These are phyloP conservation scores for Cucurbitaria berberidis DNA, from an alignment of 2,329 filamentous ascomycete species.

Conservation along the genomic window DNA sequence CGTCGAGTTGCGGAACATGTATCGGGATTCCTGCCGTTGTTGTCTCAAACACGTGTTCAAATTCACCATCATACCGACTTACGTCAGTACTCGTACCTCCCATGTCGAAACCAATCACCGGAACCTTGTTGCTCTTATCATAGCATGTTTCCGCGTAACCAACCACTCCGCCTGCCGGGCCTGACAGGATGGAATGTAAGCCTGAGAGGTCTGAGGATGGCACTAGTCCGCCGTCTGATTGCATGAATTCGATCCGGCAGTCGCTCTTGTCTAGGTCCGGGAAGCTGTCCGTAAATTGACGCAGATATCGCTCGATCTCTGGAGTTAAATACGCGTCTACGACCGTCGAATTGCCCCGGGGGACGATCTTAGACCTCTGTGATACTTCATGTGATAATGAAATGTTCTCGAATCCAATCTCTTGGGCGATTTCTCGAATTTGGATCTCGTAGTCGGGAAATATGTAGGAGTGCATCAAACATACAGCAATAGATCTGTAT, in stretches of 20 bases:
- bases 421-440: slow-evolving; percentile 73
- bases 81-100: slow-evolving; percentile 89
- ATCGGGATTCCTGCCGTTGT: slow-evolving; percentile 90
- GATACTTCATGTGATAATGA: slow-evolving; percentile 77
- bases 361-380: slow-evolving; percentile 81
- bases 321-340: slow-evolving; percentile 78
- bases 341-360: slow-evolving; percentile 73
- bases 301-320: slow-evolving; percentile 73
- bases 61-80: slow-evolving; percentile 78
- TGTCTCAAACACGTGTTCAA: slow-evolving; percentile 90
- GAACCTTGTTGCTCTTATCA: slow-evolving; percentile 75
- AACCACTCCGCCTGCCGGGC: slow-evolving; percentile 84
- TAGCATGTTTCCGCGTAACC: slow-evolving; percentile 88
- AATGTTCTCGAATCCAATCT: slow-evolving; percentile 78
- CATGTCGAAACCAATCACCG: slow-evolving; percentile 93
- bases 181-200: slow-evolving; percentile 79
- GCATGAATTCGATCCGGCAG: slow-evolving; percentile 84
- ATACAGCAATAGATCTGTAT: slow-evolving; percentile 80
- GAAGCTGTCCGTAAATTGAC: slow-evolving; percentile 73
- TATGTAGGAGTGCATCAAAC: slow-evolving; percentile 86
- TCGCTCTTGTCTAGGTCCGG: slow-evolving; percentile 65
- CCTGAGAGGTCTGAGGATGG: slow-evolving; percentile 80
- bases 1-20: slow-evolving; percentile 84
- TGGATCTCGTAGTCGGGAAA: slow-evolving; percentile 81
- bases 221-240: slow-evolving; percentile 73